A percentile compares a stretch with the other conserved stretches of the same genome.
Conservation (phyloP, 2,329 filamentous ascomycete genomes). For the Xylaria sp. region DNA sequence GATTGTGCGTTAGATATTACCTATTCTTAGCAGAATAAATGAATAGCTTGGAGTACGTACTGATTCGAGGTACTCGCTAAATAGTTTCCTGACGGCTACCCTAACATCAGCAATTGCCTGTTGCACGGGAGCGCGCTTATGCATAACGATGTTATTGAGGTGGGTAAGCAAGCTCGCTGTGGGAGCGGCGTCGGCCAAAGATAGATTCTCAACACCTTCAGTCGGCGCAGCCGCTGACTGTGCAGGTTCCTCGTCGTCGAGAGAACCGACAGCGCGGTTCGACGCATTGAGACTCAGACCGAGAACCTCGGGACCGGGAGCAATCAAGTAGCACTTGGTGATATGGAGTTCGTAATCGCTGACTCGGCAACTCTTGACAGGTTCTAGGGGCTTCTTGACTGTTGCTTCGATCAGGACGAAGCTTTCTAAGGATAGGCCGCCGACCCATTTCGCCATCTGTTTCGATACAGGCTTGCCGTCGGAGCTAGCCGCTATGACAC, state of each 20-base stretch:
- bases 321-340: slow-evolving; percentile 82
- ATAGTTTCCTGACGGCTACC: slow-evolving; percentile 73
- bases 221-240: slow-evolving; percentile 46
- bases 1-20: not conserved
- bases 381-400: slow-evolving; percentile 84
- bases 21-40: not conserved
- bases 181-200: slow-evolving; percentile 60
- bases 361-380: slow-evolving; percentile 87
- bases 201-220: slow-evolving; percentile 56
- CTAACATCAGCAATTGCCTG: slow-evolving; percentile 75
- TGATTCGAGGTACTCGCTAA: slow-evolving; percentile 78
- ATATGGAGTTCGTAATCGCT: slow-evolving; percentile 88
- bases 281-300: slow-evolving; percentile 68
- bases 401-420: slow-evolving; percentile 83
- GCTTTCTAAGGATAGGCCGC: slow-evolving; percentile 79
- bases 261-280: slow-evolving; percentile 66
- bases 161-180: slow-evolving; percentile 85
- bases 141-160: slow-evolving; percentile 91
- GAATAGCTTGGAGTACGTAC: slow-evolving; percentile 1
- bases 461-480: slow-evolving; percentile 73
- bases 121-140: slow-evolving; percentile 90
- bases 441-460: slow-evolving; percentile 96
- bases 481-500: slow-evolving; percentile 74
- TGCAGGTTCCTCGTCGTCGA: slow-evolving; percentile 65
- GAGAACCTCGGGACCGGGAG: slow-evolving; percentile 68